phyloP scores from a whole-genome alignment of 73 alveolate species.

The Tetrahymena elliotti region DNA sequence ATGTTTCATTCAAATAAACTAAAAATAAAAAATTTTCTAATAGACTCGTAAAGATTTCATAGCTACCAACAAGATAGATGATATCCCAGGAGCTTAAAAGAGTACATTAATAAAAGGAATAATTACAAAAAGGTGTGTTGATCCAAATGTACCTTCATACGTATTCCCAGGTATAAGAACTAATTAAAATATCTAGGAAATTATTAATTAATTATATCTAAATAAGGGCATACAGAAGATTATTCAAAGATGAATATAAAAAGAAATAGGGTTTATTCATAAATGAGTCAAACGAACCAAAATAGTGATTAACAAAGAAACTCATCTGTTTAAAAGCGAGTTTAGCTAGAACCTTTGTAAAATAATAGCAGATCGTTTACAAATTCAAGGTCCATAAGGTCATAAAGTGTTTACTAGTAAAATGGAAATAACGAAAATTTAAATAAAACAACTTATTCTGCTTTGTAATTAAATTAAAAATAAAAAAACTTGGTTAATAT shows the following conservation, averaged over 20 bases:
- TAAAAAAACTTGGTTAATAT: not conserved
- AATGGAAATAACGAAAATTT: not conserved
- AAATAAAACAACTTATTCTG: not conserved
- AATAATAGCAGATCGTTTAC: not conserved
- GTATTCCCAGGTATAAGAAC: not conserved
- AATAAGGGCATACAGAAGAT: not conserved
- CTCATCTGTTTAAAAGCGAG: not conserved
- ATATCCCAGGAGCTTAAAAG: conserved; percentile 29
- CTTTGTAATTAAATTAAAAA: not conserved
- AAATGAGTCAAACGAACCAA: not conserved
- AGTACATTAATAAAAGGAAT: conserved; percentile 27
- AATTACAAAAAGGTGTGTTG: not conserved
- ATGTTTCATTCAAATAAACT: not conserved
- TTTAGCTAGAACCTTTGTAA: not conserved
- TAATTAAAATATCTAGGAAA: not conserved
- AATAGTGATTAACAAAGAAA: not conserved
- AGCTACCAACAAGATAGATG: conserved; percentile 5
- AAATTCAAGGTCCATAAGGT: not conserved
- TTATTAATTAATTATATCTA: not conserved
- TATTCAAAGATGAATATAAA: not conserved
- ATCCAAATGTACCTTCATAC: conserved; percentile 25
- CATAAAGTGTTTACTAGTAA: not conserved
- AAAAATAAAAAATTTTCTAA: not conserved
- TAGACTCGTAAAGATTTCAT: conserved; percentile 1
- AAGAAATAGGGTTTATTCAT: not conserved